Conservation (phyloP, 106 monocot species). For the Apostasia ramifera region DNA sequence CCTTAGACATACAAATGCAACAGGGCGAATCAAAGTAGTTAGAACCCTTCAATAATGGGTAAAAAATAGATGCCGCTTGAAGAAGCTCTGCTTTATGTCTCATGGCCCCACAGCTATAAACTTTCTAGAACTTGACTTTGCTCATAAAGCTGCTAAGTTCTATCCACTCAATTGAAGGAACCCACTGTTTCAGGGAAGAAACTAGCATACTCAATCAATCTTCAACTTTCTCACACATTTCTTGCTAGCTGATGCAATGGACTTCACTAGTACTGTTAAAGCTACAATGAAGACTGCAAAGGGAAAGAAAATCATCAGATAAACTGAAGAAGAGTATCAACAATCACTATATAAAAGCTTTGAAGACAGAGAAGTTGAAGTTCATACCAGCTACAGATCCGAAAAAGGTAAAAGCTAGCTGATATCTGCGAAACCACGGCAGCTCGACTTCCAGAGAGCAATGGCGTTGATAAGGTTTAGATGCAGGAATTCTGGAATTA, state of each 20-base stretch:
- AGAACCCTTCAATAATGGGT: no score
- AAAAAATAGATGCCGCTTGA: no score
- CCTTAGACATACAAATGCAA: no score
- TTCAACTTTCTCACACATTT: neutral
- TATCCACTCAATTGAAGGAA: no score
- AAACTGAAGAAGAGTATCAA: neutral
- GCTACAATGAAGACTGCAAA: neutral
- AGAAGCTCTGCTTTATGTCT: no score
- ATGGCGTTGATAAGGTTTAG: conserved; percentile 19
- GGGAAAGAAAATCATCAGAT: neutral
- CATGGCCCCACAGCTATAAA: no score
- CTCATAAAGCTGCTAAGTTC: no score
- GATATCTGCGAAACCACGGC: conserved; percentile 43
- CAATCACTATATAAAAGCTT: neutral
- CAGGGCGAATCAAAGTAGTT: no score
- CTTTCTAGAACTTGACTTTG: no score
- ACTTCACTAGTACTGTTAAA: neutral
- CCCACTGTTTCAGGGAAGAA: no score
- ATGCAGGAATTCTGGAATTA: neutral
- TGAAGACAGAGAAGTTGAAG: neutral
- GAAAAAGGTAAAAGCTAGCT: conserved; percentile 35
- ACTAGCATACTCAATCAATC: neutral
- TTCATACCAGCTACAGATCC: conserved; percentile 27
- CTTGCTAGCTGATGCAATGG: neutral
- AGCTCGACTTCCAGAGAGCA: conserved; percentile 63